These are phyloP conservation scores for Clarkia xantiana DNA, from an alignment of 345 rosid genomes.

Conservation along the genomic window DNA sequence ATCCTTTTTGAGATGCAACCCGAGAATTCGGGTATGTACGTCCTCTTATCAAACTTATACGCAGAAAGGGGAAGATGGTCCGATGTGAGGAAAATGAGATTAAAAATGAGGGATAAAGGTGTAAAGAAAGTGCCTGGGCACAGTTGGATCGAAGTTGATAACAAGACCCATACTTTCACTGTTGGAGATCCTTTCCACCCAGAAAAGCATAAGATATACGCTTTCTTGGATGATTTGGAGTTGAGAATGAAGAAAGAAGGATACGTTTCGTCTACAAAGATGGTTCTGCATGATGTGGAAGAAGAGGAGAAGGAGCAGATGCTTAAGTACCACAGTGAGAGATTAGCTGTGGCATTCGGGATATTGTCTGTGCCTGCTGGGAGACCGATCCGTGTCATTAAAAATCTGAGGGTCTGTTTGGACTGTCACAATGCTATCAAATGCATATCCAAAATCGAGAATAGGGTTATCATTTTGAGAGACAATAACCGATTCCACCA, in stretches of 20 bases:
- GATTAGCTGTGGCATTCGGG: constrained; percentile 25
- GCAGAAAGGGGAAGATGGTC: constrained; percentile 20
- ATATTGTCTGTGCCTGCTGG: constrained; percentile 18
- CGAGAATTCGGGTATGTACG: constrained; percentile 21
- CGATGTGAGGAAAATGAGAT: constrained; percentile 18
- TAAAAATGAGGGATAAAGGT: constrained; percentile 17
- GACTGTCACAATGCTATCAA: constrained; percentile 25
- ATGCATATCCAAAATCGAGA: constrained; percentile 13
- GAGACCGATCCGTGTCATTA: constrained; percentile 23
- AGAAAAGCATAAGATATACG: constrained; percentile 15
- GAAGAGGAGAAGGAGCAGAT: constrained; percentile 20
- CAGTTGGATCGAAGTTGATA: constrained; percentile 22
- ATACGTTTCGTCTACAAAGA: constrained; percentile 17
- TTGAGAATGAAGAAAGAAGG: constrained; percentile 19
- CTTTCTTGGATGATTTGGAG: constrained; percentile 14
- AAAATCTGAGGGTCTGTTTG: constrained; percentile 22
- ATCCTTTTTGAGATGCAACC: constrained; percentile 23
- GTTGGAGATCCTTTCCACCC: constrained; percentile 22
- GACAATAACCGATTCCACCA: constrained; percentile 26
- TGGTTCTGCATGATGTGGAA: constrained; percentile 18
- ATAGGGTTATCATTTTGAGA: constrained; percentile 19
- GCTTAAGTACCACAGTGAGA: constrained; percentile 24
- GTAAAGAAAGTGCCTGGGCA: constrained; percentile 20
- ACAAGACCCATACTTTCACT: constrained; percentile 21
- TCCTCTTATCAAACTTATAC: constrained; percentile 22